Base-by-base conservation (phyloP, 352 stramenopile genomes). In the Globisporangium iwayamae region DNA sequence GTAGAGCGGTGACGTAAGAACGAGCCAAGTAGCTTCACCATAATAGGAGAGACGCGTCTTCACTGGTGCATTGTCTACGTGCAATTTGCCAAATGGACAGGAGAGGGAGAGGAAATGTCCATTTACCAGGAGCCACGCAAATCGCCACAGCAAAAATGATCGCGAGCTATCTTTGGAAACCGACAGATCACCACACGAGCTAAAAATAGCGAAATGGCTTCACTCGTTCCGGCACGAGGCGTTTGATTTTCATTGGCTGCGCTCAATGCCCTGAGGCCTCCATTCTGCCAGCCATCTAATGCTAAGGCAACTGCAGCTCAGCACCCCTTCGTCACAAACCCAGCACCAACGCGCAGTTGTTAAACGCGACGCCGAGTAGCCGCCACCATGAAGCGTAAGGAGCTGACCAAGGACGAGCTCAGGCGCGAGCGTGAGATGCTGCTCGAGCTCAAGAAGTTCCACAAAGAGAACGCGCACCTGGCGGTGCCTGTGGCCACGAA, bases 371-470 rank as follows among this genome's bases (percentile, higher is more conserved):
- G 25, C 1, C 25, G 25, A 28, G 25, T 28, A 28, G 25, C 25
- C 25, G 25, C 25, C 25, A 62, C 45, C 28, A 62, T 55, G 41
- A 30, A 39, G 43, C 62, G 53, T 32, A 47, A 56, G 34, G 62
- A 62, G 25, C 47, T 60, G 34, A 32, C 36, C 4, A 53, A 32
- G 16, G 56, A 55, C 10, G 63, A 68, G 46, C 65, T 58, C 22
- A 72, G 72, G 34, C 78, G 83, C 46, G 83, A 90, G 71, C 73
- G 72, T 34, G 72, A 82, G 45, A 94, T 94, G 86, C 73, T 90
- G 45, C 45, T 69, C 9, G 86, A 92, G 65, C 79, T 94, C 54
- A 74, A 76, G 34, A 79, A 81, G 41, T 90, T 94, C 63, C 78
- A 90, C 56, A 72, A 65, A 38, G 71, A 89, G 47, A 70, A 81